These are phyloP conservation scores for Penicillium maclennaniae DNA, from an alignment of 495 filamentous ascomycete species.

Conservation along the genomic window DNA sequence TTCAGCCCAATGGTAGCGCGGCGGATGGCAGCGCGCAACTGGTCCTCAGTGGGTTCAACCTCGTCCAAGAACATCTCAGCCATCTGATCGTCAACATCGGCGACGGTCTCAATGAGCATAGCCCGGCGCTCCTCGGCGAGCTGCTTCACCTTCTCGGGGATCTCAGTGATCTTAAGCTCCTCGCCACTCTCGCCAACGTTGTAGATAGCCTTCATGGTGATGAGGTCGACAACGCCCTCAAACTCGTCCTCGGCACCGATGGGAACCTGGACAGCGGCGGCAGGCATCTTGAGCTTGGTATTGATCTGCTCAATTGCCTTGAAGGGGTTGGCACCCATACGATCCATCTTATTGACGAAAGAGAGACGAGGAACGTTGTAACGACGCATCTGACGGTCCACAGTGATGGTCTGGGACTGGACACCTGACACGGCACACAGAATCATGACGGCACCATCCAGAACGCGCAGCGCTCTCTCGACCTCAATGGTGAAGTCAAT, in stretches of 20 bases:
- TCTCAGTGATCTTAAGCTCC: constrained; percentile 64
- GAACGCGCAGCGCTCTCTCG: constrained; percentile 88
- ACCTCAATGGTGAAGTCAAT: constrained; percentile 99
- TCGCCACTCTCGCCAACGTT: constrained; percentile 80
- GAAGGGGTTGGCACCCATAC: constrained; percentile 98
- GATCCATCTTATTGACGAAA: constrained; percentile 99
- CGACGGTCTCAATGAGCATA: constrained; percentile 89
- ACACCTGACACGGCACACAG: constrained; percentile 96
- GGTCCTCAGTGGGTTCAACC: constrained; percentile 63
- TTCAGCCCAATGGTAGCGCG: constrained; percentile 81
- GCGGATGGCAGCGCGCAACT: constrained; percentile 88
- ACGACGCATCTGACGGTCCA: constrained; percentile 96
- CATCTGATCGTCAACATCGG: constrained; percentile 97
- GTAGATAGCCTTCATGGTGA: constrained; percentile 89
- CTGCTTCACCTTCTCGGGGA: constrained; percentile 71
- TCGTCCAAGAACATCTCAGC: constrained; percentile 95
- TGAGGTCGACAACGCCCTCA: constrained; percentile 88
- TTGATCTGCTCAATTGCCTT: constrained; percentile 98
- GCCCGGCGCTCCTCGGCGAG: constrained; percentile 74
- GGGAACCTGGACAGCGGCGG: constrained; percentile 91
- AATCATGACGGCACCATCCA: constrained; percentile 98
- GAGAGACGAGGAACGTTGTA: constrained; percentile 95
- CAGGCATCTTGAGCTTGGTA: constrained; percentile 84
- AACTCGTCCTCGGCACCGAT: constrained; percentile 93
- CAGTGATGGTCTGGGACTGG: constrained; percentile 96